phyloP scores from a whole-genome alignment of 2,329 filamentous ascomycete species.

The Aspergillus proliferans region DNA sequence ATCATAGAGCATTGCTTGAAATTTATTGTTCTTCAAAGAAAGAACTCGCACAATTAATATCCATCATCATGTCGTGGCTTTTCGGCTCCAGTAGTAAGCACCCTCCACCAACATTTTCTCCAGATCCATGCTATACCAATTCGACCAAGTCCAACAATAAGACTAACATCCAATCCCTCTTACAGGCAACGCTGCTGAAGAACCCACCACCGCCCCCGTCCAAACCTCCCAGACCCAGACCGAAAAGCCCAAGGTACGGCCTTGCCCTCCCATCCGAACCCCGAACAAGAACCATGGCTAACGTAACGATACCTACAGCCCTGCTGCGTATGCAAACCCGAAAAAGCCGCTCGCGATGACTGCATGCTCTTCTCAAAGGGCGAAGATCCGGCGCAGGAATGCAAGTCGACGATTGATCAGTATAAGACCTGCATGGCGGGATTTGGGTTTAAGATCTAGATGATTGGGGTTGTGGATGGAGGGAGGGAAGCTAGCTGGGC shows the following conservation, averaged over 20 bases:
- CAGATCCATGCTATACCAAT: constrained; percentile 6
- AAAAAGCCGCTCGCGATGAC: constrained; percentile 88
- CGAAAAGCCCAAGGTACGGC: constrained; percentile 34
- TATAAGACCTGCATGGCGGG: constrained; percentile 91
- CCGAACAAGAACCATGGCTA: background rate
- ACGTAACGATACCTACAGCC: constrained; percentile 52
- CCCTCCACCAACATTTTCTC: constrained; percentile 1
- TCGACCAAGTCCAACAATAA: constrained; percentile 5
- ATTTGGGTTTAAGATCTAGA: constrained; percentile 69
- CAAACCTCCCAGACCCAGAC: constrained; percentile 16
- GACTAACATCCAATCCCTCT: background rate
- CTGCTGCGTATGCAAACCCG: constrained; percentile 95
- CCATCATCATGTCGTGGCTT: constrained; percentile 29
- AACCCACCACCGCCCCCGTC: constrained; percentile 12
- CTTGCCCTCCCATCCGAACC: background rate
- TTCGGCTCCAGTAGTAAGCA: constrained; percentile 29
- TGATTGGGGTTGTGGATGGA: background rate
- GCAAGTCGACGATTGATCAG: constrained; percentile 71
- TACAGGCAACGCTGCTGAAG: constrained; percentile 7
- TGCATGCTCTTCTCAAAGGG: constrained; percentile 97
- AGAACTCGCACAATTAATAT: too few species aligned
- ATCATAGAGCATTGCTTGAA: background rate
- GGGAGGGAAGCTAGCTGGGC: background rate
- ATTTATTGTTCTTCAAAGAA: background rate
- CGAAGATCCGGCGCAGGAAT: constrained; percentile 72